Base-by-base conservation (phyloP, 2,329 filamentous ascomycete genomes). In the Colletotrichum neosansevieriae region DNA sequence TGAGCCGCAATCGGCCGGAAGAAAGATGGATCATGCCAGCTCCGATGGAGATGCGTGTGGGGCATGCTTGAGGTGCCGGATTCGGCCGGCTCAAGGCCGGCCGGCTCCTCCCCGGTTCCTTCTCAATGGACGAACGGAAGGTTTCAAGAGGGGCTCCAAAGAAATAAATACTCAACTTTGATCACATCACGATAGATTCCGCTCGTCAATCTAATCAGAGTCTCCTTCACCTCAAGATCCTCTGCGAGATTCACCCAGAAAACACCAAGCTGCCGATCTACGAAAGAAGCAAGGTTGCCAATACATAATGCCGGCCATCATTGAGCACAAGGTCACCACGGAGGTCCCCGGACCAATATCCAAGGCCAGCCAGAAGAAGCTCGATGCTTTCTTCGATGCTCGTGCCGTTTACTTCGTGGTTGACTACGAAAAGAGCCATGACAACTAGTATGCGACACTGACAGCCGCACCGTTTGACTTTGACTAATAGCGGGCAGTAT, bases 331-430 rank as follows among this genome's bases (percentile, higher is more conserved):
- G 63, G 78, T 80, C 63, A 71, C 71, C 65, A 80, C 79, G 58
- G 78, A 79, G 75, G 76, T 81, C 51, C 80, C 80, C 66, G 80
- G 80, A 47, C 80, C 80, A 34, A 70, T 77, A 71, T 80, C 79
- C 70, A 78, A 77, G 76, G 78, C 79, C 64, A 76, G 75, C 66
- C 72, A 77, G 58, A 76, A 80, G 74, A 74, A 84, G 70, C 78
- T 87, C 50, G 79, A 85, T 70, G 75, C 78, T 58, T 79, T 86
- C 70, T 86, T 85, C 69, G 85, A 87, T 73, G 83, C 83, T 38
- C 79, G 85, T 53, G 84, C 82, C 63, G 79, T 86, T 63, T 82
- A 86, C 76, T 85, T 86, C 74, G 80, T 86, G 60, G 84, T 83
- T 61, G 81, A 86, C 74, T 87, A 86, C 71, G 76, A 83, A 57